Base-by-base conservation (phyloP, 208 protist genomes). In the Acanthamoeba castellanii region DNA sequence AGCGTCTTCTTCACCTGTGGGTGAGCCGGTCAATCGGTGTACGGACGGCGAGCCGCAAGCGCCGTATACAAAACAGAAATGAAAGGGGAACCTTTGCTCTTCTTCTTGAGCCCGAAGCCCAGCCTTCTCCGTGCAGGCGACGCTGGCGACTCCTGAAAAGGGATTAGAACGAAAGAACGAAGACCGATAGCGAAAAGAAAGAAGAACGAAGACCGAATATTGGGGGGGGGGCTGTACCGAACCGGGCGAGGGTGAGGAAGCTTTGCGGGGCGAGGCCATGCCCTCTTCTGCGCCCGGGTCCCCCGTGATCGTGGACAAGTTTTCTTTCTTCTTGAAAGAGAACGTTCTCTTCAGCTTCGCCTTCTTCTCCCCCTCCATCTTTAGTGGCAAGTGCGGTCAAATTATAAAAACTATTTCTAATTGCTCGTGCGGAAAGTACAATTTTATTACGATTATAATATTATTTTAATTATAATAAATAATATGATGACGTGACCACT, bases 21-120 rank as follows among this genome's bases (percentile, higher is more conserved):
- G 25, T 34, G 22, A 0, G 11, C 3, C 18, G 30, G 22, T 72
- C 13, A 72, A 22, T 34, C 25, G 9, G 30, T 34, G 13, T 13
- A 25, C 13, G 52, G 52, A 9, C 6, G 6, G 22, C 16, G 8
- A 7, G 64, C 5, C 32, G 1, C 0, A 6, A 32, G 61, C 8
- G 16, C 61, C 0, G 14, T 59, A 59, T 0, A 14, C 13, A 22
- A 18, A 59, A 9, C 3, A 11, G 30, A 37, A 6, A 22, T 13
- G 66, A 14, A 18, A 59, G n/a, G 1, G 64, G 37, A 1, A 82
- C 72, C 66, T 37, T 72, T 82, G 37, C 32, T 82, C 22, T 82
- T 82, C 72, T 82, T 82, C 34, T 50, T 50, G n/a, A 82, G 72
- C 32, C 72, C 72, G 30, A 82, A 82, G n/a, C 68, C 68, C 5